Evolutionary conservation across 805 yeast genomes (phyloP).

Genomic region (Pichia californica): DNA sequence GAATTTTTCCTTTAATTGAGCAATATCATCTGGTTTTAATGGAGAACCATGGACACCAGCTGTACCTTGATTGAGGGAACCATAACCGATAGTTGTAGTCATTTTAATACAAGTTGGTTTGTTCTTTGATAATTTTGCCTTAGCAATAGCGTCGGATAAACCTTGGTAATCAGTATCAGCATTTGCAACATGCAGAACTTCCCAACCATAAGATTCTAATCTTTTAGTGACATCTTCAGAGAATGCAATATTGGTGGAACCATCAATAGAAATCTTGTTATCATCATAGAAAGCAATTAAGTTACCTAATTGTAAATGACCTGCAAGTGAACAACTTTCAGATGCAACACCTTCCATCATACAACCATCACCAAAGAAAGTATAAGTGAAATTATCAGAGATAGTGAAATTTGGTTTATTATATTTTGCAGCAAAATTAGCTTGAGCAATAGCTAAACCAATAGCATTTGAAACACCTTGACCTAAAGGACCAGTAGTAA

Average conservation of each 20-base stretch:
- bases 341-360: conserved; percentile 96
- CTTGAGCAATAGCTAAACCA: conserved; percentile 93
- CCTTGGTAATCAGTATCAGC: conserved; percentile 76
- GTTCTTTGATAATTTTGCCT: conserved; percentile 68
- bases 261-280: conserved; percentile 95
- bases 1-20: conserved; percentile 72
- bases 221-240: conserved; percentile 86
- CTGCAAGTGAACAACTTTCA: conserved; percentile 92
- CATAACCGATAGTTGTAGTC: conserved; percentile 90
- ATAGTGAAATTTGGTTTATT: conserved; percentile 78
- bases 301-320: conserved; percentile 89
- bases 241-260: conserved; percentile 82
- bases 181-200: conserved; percentile 65
- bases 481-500: conserved; percentile 98
- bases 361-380: conserved; percentile 94
- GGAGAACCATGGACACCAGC: conserved; percentile 96
- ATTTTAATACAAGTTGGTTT: conserved; percentile 90
- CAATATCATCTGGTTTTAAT: conserved; percentile 85
- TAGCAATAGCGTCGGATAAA: conserved; percentile 62
- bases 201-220: conserved; percentile 93
- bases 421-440: conserved; percentile 85
- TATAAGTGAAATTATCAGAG: conserved; percentile 70
- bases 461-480: conserved; percentile 97
- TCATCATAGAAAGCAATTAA: conserved; percentile 94
- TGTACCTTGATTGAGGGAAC: conserved; percentile 79